Evolutionary conservation across 441 rosid species (phyloP), one percentile per base, ranked within the genome.

Genomic region (Populus hybrid): DNA sequence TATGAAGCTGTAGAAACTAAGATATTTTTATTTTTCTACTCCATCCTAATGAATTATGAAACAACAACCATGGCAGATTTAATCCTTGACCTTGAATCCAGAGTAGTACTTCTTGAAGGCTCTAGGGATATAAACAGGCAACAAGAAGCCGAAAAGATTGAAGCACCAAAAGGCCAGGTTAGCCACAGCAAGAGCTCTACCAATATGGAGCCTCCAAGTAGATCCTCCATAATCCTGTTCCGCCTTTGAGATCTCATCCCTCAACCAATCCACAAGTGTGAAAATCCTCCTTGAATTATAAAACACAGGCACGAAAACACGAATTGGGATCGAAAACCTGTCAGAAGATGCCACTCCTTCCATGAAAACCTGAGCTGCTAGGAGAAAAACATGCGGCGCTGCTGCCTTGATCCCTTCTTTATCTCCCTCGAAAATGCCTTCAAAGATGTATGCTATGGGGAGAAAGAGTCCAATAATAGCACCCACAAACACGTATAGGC

Each of bases 161-260:
- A 86, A 94, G 84, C 94, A 81, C 98, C 98, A 90, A 31, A 95
- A 71, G 18, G 84, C 98, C 86, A 90, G 78, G 66, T 95, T 94
- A 28, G 88, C 92, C 81, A 83, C 79, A 16, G 97, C 95, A 40
- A 94, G 92, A 33, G 71, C 84, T 83, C 91, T 87, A 1, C 98
- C 99, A 69, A 83, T 73, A 12, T 63, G 77, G 42, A 89, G 9
- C 75, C 98, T 84, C 87, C 88, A 59, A 8, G 74, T 76, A 8
- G 89, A 82, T 65, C 87, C 87, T 20, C 75, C 75, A 18, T 66
- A 64, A 16, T 72, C 86, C 6, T 50, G 81, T 4, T 56, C 82
- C 64, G 42, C 76, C 71, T 85, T 86, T 0, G 79, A 74, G 26
- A 90, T 40, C 80, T 92, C 97, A 50, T 8, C 73, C 82, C 82